Evolutionary conservation across 345 rosid genomes (phyloP), one percentile per base, ranked within the genome.

Genomic region (Erodium maritimum): DNA sequence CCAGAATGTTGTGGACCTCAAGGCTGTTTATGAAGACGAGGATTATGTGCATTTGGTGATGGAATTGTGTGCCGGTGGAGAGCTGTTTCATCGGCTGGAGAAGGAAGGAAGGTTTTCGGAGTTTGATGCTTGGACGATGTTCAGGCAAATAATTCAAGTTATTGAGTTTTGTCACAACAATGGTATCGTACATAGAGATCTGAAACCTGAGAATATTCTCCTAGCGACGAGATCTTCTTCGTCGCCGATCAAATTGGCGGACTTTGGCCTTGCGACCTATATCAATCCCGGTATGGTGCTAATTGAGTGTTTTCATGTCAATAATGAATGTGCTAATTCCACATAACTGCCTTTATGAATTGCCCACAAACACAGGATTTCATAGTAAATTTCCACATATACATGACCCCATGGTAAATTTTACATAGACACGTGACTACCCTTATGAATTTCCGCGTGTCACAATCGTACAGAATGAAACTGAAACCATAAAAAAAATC

Each of bases 21-120:
- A 81, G 70, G 90, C 78, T 18, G 90, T 84, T 52, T 79, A 81
- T 52, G 90, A 84, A 78, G 90, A 84, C 56, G 81, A 79, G 53
- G 74, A 77, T 45, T 69, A 59, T 55, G 79, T 84, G 25, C 90
- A 84, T 63, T 60, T 84, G 80, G 81, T 84, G 60, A 84, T 81
- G 90, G 84, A 84, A 69, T 81, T 84, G 60, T 84, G 90, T 66
- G 84, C 86, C 17, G 90, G 90, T 51, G 84, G 90, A 51, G 90
- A 84, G 74, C 84, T 81, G 53, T 84, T 81, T 57, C 78, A 79
- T 58, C 74, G 61, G 62, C 54, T 84, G 51, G 83, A 79, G 75
- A 79, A 74, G 77, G 72, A 75, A 54, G 86, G 82, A 0, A 75
- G 77, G 62, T 84, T 77, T 57, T 72, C 73, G 13, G 86, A 84